Percentiles rank a stretch among this genome's conserved stretches.
Conservation (phyloP, 148 eudicot species). For the Arbutus unedo region DNA sequence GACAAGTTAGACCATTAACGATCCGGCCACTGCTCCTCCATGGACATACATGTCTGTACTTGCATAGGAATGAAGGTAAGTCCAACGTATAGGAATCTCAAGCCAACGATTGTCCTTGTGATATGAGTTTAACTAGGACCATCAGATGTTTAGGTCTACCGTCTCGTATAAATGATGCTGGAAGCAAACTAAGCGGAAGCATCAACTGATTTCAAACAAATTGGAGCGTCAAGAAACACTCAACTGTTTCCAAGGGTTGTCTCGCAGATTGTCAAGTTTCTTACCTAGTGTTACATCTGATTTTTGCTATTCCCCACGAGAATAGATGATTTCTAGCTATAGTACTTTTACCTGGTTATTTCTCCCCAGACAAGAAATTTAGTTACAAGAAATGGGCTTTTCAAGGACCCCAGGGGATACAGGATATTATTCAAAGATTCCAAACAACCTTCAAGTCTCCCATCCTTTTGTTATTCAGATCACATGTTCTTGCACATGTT, state of each 20-base stretch:
- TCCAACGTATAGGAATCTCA: not conserved
- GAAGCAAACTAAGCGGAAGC: not conserved
- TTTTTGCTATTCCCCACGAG: not conserved
- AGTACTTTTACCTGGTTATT: not conserved
- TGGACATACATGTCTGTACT: not conserved
- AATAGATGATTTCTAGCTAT: not conserved
- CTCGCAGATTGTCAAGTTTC: not conserved
- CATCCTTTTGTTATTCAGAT: not conserved
- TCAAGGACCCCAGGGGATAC: not conserved
- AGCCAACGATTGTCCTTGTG: not conserved
- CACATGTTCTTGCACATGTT: not conserved
- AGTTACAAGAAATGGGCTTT: not conserved
- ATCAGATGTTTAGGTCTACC: not conserved
- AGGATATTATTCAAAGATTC: not conserved
- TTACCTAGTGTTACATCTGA: not conserved
- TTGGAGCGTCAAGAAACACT: not conserved
- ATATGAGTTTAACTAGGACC: constrained; percentile 8
- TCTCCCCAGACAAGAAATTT: not conserved
- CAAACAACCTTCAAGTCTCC: not conserved
- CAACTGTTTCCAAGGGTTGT: not conserved
- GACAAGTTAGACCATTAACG: not conserved
- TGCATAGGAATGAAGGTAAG: not conserved
- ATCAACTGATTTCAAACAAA: not conserved
- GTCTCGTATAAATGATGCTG: not conserved
- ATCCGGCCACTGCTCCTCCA: not conserved